Evolutionary conservation across 108 stramenopile species (phyloP).

Genomic region (Skeletonema menzelii): DNA sequence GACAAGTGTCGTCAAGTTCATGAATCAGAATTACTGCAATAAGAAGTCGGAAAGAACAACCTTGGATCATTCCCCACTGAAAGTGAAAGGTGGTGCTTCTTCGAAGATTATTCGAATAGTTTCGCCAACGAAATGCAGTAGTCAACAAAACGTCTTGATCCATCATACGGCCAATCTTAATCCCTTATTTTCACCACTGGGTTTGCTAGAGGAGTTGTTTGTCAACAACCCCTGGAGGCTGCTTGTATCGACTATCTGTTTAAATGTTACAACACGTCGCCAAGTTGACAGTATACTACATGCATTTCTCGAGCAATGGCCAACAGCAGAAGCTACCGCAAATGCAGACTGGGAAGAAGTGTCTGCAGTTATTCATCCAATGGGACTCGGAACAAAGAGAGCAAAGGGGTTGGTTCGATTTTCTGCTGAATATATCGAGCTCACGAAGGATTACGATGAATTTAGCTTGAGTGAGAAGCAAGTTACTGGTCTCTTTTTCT

Average conservation of each 20-base stretch:
- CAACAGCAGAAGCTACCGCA: constrained; percentile 35
- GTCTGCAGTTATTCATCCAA: constrained; percentile 22
- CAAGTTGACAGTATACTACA: constrained; percentile 58
- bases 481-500: constrained; percentile 43
- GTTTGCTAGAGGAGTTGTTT: constrained; percentile 71
- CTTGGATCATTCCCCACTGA: neutral
- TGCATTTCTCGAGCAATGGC: constrained; percentile 57
- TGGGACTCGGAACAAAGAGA: constrained; percentile 46
- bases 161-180: constrained; percentile 9
- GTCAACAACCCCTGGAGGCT: constrained; percentile 63
- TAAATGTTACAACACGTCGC: constrained; percentile 59
- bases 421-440: constrained; percentile 46
- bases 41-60: neutral
- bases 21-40: constrained; percentile 5
- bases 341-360: constrained; percentile 30
- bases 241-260: constrained; percentile 58
- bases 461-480: constrained; percentile 42
- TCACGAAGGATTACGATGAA: constrained; percentile 15
- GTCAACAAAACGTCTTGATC: neutral
- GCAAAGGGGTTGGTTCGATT: constrained; percentile 51
- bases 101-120: neutral
- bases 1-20: constrained; percentile 6
- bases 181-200: constrained; percentile 51
- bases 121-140: neutral
- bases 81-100: neutral